Percentiles rank a stretch among this genome's conserved stretches.
Conservation (phyloP, 2,329 filamentous ascomycete species). For the Venturia nashicola region DNA sequence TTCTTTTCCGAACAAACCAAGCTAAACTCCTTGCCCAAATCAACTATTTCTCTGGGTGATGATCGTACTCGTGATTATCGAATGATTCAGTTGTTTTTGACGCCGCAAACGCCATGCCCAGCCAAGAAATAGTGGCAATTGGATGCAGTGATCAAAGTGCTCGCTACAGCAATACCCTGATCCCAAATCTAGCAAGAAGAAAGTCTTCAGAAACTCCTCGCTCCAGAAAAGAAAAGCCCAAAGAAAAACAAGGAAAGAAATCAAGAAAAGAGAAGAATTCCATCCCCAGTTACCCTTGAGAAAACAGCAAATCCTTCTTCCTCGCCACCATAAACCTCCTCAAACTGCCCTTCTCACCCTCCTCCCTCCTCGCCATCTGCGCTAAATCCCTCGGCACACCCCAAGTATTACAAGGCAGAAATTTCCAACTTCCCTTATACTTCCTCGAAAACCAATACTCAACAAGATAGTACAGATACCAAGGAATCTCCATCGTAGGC, state of each 20-base stretch:
- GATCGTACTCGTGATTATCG: background rate
- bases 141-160: background rate
- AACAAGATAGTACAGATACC: conserved; percentile 24
- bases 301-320: background rate
- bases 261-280: background rate
- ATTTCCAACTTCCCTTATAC: conserved; percentile 23
- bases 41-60: too few relatives aligned
- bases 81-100: background rate
- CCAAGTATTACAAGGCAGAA: conserved; percentile 23
- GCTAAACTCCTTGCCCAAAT: too few relatives aligned
- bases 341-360: background rate
- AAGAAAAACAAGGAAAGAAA: background rate
- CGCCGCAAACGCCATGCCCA: too few relatives aligned
- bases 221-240: background rate
- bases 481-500: conserved; percentile 22
- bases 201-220: background rate
- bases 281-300: background rate
- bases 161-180: background rate
- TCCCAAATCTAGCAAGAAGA: background rate
- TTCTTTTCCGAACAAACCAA: background rate
- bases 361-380: background rate
- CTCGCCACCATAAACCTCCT: background rate
- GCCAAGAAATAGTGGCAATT: background rate
- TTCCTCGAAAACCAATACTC: conserved; percentile 20
- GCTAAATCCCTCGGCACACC: conserved; percentile 15